Evolutionary conservation across 371 early-diverging fungal genomes (phyloP), one percentile per base, ranked within the genome.

Genomic region (Thermomucor indicae-seudaticae): DNA sequence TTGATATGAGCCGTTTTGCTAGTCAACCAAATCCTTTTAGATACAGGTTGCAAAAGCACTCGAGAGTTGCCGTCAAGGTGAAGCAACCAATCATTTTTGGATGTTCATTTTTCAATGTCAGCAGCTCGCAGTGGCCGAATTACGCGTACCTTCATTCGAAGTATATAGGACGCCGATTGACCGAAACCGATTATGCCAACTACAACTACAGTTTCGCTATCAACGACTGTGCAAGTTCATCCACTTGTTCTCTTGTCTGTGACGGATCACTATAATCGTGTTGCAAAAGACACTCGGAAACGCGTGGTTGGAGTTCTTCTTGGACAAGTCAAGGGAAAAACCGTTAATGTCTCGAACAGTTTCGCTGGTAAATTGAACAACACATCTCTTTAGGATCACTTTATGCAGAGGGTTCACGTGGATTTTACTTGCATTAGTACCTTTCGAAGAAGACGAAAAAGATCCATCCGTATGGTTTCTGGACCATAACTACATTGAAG

Each of bases 231-330:
- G 23, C 83, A 91, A 23, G 92, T 99, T 28, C 98, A 99, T 67
- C 99, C 99, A 49, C 80, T 99, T 24, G 99, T 99, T 23, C 86
- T 99, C 31, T 84, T 99, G 16, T 97, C 99, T 16, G 99, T 93
- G 16, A 96, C 96, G 24, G 99, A 99, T 78, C 99, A 99, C 74
- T 99, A 97, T 71, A 97, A 96, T 67, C 90, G 99, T 57, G 92
- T 93, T 17, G 97, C 97, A 32, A 84, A 85, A 57, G 91, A 90
- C 67, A 93, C 97, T 49, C 91, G 86, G 65, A 98, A 96, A 69
- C 87, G 99, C 43, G 99, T 99, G 16, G 93, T 98, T 7, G 99
- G 99, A 45, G 93, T 99, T n/a, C 83, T 99, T n/a, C 81, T 99
- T 8, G 99, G 99, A 43, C 97, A 96, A 67, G 69, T 78, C 25